A percentile compares a stretch with the other conserved stretches of the same genome.
phyloP scores from a whole-genome alignment of 176 grass and related monocot species.

The Coix lacrymajobi region DNA sequence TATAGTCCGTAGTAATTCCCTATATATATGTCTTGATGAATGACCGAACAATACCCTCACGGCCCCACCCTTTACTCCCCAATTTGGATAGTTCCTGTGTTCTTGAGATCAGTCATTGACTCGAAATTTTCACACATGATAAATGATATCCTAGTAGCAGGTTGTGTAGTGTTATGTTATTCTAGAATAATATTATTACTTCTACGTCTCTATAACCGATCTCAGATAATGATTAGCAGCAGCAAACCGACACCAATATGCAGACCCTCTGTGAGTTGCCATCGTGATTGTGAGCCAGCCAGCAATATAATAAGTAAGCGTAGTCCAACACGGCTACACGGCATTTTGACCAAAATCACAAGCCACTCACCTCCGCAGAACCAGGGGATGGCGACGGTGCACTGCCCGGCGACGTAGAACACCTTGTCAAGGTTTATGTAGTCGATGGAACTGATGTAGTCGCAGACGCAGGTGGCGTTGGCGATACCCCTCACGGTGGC shows the following conservation, averaged over 20 bases:
- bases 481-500: not conserved
- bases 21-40: too few relatives aligned
- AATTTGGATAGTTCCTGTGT: too few relatives aligned
- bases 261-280: not conserved
- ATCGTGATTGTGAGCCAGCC: not conserved
- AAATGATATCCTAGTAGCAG: too few relatives aligned
- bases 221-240: not conserved
- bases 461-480: constrained; percentile 7
- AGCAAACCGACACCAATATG: not conserved
- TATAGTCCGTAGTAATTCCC: too few relatives aligned
- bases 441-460: constrained; percentile 6
- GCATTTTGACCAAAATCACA: not conserved
- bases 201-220: not conserved
- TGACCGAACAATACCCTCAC: too few relatives aligned
- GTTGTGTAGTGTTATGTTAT: too few relatives aligned
- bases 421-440: not conserved
- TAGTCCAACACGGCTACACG: not conserved
- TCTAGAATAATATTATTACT: too few relatives aligned
- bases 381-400: not conserved
- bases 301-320: too few relatives aligned
- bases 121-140: too few relatives aligned
- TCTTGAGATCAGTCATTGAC: too few relatives aligned
- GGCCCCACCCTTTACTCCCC: too few relatives aligned
- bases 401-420: constrained; percentile 15
- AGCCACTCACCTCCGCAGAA: constrained; percentile 20